Evolutionary conservation across 78 protist species (phyloP).

Genomic region (Monosiga brevicollis): DNA sequence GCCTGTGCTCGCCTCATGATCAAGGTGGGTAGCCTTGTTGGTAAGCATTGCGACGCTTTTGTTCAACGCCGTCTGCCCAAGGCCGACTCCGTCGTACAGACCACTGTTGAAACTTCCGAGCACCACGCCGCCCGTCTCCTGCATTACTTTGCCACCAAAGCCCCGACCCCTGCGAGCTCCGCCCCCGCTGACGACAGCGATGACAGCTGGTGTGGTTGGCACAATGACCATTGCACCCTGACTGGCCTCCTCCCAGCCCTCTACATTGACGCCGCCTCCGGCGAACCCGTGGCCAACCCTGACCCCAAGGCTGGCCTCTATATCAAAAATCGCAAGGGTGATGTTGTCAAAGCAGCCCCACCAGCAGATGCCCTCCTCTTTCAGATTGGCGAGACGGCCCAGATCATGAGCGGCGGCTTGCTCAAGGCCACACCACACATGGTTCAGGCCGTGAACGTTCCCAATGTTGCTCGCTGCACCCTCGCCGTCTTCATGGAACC

Average conservation of each 20-base stretch:
- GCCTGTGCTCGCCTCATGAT: constrained; percentile 1
- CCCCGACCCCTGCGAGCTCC: too few species aligned
- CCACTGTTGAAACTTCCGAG: neutral
- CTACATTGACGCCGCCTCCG: neutral
- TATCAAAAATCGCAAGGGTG: constrained; percentile 8
- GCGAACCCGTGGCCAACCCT: neutral
- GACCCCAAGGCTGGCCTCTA: constrained; percentile 16
- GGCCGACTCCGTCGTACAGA: neutral
- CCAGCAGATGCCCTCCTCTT: constrained; percentile 15
- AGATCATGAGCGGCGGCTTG: constrained; percentile 43
- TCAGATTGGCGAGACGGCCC: constrained; percentile 49
- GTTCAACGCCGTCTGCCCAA: neutral
- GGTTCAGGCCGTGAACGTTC: neutral
- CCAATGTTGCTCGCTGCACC: constrained; percentile 13
- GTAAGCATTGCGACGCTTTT: constrained; percentile 19
- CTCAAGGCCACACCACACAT: constrained; percentile 47
- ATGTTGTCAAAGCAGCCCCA: constrained; percentile 3
- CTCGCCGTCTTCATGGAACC: constrained; percentile 51
- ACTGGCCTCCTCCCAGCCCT: constrained; percentile 25
- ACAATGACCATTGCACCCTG: constrained; percentile 38
- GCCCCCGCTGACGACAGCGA: neutral
- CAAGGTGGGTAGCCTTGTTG: constrained; percentile 7
- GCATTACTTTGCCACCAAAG: constrained; percentile 29
- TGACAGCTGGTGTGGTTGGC: constrained; percentile 41
- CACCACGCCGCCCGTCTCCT: constrained; percentile 27